Base-by-base conservation (phyloP, 2,329 filamentous ascomycete genomes). In the Diaporthe longicolla region DNA sequence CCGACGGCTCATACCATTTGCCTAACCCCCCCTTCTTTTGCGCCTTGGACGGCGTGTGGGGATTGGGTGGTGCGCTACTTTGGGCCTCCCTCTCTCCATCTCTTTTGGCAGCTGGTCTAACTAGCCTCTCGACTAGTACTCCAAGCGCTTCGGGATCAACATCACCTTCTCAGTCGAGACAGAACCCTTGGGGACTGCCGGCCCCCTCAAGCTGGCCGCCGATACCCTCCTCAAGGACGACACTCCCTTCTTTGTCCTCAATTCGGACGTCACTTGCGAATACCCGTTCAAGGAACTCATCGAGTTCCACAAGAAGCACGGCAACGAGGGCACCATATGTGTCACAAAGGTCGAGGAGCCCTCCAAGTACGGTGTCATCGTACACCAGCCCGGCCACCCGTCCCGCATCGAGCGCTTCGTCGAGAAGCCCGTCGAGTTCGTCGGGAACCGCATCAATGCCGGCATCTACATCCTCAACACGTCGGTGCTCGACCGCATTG, bases 341-440 rank as follows among this genome's bases (percentile, higher is more conserved):
- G 96, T 98, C 77, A 99, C 96, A 81, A 99, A 98, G 90, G 96
- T 99, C 70, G 96, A 99, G 87, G 97, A 99, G 86, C 96, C 96
- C 57, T 97, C 95, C 82, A 99, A 99, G 87, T 99, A 98, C 84
- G 96, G 96, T 91, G 96, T 99, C 79, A 92, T 99, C 73, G 97
- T 99, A 40, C 96, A 98, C 92, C 97, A 97, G 89, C 95, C 95
- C 76, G 94, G 93, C 84, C 95, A 98, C 86, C 87, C 94, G 71
- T 94, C 95, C 61, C 92, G 94, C 82, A 98, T 99, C 84, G 97
- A 99, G 86, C 95, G 97, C 79, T 99, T 99, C 87, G 97, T 99
- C 79, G 96, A 99, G 91, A 99, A 99, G 90, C 96, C 96, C 50
- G 94, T 98, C 82, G 95, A 98, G 87, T 98, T 98, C 82, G 96